A percentile compares a stretch with the other conserved stretches of the same genome.
phyloP scores from a whole-genome alignment of 2,329 filamentous ascomycete genomes.

The Phaeomoniella chlamydospora region DNA sequence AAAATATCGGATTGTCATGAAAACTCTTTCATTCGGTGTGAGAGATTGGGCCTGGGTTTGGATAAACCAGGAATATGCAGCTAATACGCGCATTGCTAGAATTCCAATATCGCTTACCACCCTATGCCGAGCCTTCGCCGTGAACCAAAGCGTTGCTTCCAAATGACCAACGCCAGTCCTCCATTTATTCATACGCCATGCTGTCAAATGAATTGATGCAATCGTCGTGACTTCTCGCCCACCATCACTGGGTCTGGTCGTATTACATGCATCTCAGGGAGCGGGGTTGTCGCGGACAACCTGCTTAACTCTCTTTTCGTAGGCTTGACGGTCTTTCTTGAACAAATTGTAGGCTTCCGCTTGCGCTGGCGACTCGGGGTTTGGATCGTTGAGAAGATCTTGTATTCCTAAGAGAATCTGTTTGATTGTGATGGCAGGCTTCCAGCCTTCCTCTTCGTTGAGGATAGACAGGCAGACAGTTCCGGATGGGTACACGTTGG shows the following conservation, averaged over 20 bases:
- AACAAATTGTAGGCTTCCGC: constrained; percentile 95
- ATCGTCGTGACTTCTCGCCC: too few relatives aligned
- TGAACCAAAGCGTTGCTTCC: too few relatives aligned
- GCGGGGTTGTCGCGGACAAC: constrained; percentile 84
- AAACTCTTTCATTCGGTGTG: not conserved
- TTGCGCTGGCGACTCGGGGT: constrained; percentile 91
- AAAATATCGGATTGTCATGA: not conserved
- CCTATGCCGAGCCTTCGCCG: too few relatives aligned
- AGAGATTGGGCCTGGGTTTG: too few relatives aligned
- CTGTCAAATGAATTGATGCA: too few relatives aligned
- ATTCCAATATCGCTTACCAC: too few relatives aligned
- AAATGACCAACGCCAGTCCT: not conserved
- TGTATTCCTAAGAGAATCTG: constrained; percentile 94
- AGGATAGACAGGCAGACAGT: constrained; percentile 94
- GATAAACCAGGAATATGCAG: too few relatives aligned
- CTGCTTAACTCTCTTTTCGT: constrained; percentile 74
- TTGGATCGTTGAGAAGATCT: constrained; percentile 88
- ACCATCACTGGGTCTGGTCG: too few relatives aligned
- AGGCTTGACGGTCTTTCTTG: constrained; percentile 76
- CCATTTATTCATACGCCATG: not conserved
- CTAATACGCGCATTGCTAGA: too few relatives aligned
- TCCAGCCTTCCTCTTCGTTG: constrained; percentile 98
- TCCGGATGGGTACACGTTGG: constrained; percentile 95
- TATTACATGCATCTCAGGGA: constrained; percentile 16
- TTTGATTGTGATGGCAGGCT: constrained; percentile 95